Evolutionary conservation across 306 rosid genomes (phyloP).

Genomic region (Datisca glomerata): DNA sequence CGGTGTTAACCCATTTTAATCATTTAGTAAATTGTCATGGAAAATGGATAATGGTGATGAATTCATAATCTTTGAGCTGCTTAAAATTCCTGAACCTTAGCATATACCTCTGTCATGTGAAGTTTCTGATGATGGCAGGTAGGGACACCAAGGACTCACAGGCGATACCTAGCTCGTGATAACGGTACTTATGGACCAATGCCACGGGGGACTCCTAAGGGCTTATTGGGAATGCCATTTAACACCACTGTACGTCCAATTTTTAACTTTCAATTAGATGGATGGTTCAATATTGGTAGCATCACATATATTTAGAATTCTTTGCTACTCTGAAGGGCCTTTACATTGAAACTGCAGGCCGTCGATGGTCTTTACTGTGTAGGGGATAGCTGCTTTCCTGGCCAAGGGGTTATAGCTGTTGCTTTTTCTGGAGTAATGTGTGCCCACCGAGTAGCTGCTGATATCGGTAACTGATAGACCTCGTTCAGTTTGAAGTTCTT

Average conservation of each 20-base stretch:
- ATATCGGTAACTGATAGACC: slow-evolving; percentile 45
- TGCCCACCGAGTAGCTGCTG: slow-evolving; percentile 95
- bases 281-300: too few relatives aligned
- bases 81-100: too few relatives aligned
- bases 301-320: slow-evolving; percentile 4
- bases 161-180: slow-evolving; percentile 76
- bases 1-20: too few relatives aligned
- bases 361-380: slow-evolving; percentile 80
- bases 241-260: slow-evolving; percentile 74
- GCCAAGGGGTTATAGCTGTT: slow-evolving; percentile 97
- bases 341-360: slow-evolving; percentile 39
- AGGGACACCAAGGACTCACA: slow-evolving; percentile 92
- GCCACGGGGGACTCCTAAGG: slow-evolving; percentile 78
- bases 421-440: slow-evolving; percentile 97
- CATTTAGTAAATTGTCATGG: too few relatives aligned
- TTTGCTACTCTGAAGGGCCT: slow-evolving; percentile 11
- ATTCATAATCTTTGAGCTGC: too few relatives aligned
- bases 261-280: too few relatives aligned
- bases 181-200: slow-evolving; percentile 92
- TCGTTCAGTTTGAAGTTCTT: neutral
- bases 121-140: slow-evolving; percentile 48
- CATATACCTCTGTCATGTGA: too few relatives aligned
- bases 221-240: slow-evolving; percentile 94
- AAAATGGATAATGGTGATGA: too few relatives aligned
- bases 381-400: slow-evolving; percentile 98